Evolutionary conservation across 768 basidiomycete genomes (phyloP).

Genomic region (Tylopilus rubrobrunneus): DNA sequence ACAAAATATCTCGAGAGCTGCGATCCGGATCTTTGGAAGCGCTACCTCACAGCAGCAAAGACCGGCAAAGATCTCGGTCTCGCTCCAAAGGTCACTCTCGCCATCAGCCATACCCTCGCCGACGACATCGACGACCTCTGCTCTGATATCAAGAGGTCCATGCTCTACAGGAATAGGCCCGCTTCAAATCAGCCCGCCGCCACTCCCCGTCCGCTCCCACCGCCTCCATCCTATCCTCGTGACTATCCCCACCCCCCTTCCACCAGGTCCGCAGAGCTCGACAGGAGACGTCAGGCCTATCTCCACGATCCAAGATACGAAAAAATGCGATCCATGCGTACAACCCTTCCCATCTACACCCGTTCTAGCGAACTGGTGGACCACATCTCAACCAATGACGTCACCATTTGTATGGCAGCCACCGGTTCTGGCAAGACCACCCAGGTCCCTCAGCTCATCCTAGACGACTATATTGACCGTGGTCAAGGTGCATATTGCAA

Average conservation of each 20-base stretch:
- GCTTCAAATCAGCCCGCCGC: slow-evolving; percentile 19
- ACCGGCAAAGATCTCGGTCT: slow-evolving; percentile 66
- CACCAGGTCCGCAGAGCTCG: slow-evolving; percentile 57
- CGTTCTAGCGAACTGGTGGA: slow-evolving; percentile 62
- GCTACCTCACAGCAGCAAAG: slow-evolving; percentile 58
- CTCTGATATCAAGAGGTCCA: slow-evolving; percentile 57
- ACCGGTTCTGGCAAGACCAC: slow-evolving; percentile 95
- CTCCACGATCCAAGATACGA: slow-evolving; percentile 55
- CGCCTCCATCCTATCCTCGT: slow-evolving; percentile 21
- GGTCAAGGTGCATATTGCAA: slow-evolving; percentile 86
- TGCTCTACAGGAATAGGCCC: slow-evolving; percentile 65
- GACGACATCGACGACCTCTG: slow-evolving; percentile 71
- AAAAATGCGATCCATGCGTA: slow-evolving; percentile 63
- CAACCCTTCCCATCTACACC: slow-evolving; percentile 70
- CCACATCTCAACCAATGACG: slow-evolving; percentile 72
- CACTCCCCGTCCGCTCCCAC: neutral
- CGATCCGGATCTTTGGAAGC: slow-evolving; percentile 76
- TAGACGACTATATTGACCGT: slow-evolving; percentile 75
- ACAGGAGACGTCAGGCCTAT: slow-evolving; percentile 53
- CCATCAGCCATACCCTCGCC: slow-evolving; percentile 58
- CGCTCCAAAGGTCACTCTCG: slow-evolving; percentile 65
- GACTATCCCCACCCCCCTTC: slow-evolving; percentile 32
- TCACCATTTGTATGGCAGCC: slow-evolving; percentile 85
- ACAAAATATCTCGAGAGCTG: slow-evolving; percentile 82
- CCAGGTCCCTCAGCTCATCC: slow-evolving; percentile 87